Conservation (phyloP, 805 yeast genomes). For the Torulaspora microellipsoides region DNA sequence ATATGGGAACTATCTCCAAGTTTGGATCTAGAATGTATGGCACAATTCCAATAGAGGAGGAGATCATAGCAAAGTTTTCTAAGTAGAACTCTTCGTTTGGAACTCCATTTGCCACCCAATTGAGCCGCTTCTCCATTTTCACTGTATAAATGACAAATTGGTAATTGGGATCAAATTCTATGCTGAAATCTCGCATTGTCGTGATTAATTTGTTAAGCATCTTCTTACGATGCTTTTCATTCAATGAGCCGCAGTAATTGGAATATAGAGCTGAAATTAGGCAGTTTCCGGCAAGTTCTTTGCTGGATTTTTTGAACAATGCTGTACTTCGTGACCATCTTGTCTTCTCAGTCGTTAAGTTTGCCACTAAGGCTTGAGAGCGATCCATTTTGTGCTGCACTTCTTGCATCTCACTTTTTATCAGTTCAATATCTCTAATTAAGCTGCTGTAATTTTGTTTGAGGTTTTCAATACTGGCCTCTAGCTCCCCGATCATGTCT, state of each 20-base stretch:
- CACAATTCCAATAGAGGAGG: constrained; percentile 32
- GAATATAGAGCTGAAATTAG: constrained; percentile 58
- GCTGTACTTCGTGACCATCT: constrained; percentile 69
- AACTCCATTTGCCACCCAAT: constrained; percentile 53
- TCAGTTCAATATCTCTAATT: constrained; percentile 74
- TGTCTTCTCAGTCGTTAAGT: constrained; percentile 58
- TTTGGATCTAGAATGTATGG: constrained; percentile 76
- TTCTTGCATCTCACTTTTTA: constrained; percentile 62
- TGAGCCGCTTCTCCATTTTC: constrained; percentile 37
- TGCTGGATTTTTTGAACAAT: constrained; percentile 44
- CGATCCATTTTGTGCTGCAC: constrained; percentile 60
- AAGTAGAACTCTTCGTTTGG: constrained; percentile 55
- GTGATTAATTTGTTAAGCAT: constrained; percentile 37
- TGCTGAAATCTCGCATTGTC: constrained; percentile 34
- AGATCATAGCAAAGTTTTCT: constrained; percentile 59
- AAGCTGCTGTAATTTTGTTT: constrained; percentile 64
- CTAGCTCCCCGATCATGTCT: constrained; percentile 74
- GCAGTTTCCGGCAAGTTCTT: constrained; percentile 57
- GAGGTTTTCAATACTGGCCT: constrained; percentile 60
- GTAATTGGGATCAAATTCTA: constrained; percentile 39
- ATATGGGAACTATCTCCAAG: constrained; percentile 40
- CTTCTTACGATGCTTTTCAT: constrained; percentile 43
- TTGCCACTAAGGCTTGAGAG: constrained; percentile 57
- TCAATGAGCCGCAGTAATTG: constrained; percentile 56
- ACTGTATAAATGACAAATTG: constrained; percentile 38